Base-by-base conservation (phyloP, 176 grass and related monocot genomes). In the Avena atlantica region DNA sequence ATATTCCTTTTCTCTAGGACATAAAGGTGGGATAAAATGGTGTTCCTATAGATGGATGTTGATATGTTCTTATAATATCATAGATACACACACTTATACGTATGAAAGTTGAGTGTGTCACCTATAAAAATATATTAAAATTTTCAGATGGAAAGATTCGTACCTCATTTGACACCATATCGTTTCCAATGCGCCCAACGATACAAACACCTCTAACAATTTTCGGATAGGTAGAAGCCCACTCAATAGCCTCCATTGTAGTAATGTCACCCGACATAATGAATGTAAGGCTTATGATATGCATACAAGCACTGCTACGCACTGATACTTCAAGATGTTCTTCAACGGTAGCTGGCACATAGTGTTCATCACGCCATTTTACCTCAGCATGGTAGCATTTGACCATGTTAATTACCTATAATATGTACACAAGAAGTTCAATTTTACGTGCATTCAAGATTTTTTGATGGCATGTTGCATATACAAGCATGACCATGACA, bases 311-410 rank as follows among this genome's bases (percentile, higher is more conserved):
- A 16, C 78, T 80, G 8, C 57, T 25, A 8, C 20, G 2, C 12
- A 63, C n/a, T 47, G 78, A 80, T 25, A 80, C 23, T 80, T 63
- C 57, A 8, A 75, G 72, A 75, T 75, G 72, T 21, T 75, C 72
- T 24, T 75, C 47, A 25, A 75, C 12, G 15, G 12, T 75, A 51
- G 21, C 51, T 51, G 72, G 72, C 13, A 75, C 57, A 23, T 80
- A 80, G 12, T 63, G 55, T 2, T 62, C 78, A 47, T 62, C 78
- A 40, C 78, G 21, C 72, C 72, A 75, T 75, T 75, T 75, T 3
- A 75, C 72, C 72, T 75, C 72, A 1, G 72, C 47, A 1, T 75
- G 21, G 27, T 75, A 75, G 21, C 72, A 16, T 51, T 75, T 75
- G 21, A 48, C 72, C 2, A 75, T 51, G 13, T 75, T 21, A 51